Evolutionary conservation across 352 stramenopile genomes (phyloP), one percentile per base, ranked within the genome.

Genomic region (Pythium periplocum): DNA sequence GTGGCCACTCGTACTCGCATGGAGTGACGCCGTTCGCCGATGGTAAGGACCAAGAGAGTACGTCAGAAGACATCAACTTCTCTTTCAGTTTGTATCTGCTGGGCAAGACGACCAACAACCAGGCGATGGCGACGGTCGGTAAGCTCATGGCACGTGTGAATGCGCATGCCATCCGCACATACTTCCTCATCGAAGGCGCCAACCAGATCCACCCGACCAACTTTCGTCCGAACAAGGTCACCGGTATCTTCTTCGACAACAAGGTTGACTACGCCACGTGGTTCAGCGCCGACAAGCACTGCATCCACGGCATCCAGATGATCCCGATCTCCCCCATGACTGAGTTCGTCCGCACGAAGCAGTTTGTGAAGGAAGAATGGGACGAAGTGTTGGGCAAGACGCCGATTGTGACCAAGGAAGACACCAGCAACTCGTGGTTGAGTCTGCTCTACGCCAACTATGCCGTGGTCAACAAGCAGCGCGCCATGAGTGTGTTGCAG

Each of bases 241-340:
- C 64, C 9, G 79, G 79, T 32, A 90, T 90, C 49, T 75, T 86
- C 55, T 90, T 87, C 51, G 79, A 90, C 57, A 90, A 87, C 67
- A 84, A 86, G 58, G 70, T 66, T 1, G 75, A 72, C 61, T 90
- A 90, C 62, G 71, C 72, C 35, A 85, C 72, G 38, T 87, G 71
- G 71, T 87, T 85, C 59, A 62, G 78, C n/a, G 53, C 75, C 11
- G 65, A 80, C 35, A 74, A 73, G 38, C 73, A 87, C 17, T 72
- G 62, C 12, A 87, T 87, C 53, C 77, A 87, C 45, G 77, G 77
- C 35, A 85, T 87, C 36, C 77, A 87, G 51, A 87, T 87, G 77
- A 40, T 75, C 7, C 66, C 65, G 2, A 61, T 85, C 39, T 75
- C 71, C 42, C 65, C 71, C 9, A 64, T 80, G 37, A 73, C 70